Conservation (phyloP, 257 asterid genomes). For the Penstemon davidsonii region DNA sequence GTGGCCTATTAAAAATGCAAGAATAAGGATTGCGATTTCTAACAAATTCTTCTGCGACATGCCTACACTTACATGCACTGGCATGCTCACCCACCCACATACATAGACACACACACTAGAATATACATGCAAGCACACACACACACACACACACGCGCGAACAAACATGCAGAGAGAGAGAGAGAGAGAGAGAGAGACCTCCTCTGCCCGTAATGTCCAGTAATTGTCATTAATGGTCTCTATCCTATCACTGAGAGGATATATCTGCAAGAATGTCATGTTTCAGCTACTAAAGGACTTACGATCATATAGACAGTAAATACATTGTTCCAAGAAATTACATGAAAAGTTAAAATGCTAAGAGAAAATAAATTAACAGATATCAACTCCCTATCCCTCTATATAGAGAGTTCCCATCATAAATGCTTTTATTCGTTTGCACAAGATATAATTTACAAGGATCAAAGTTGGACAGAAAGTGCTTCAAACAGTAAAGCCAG, state of each 20-base stretch:
- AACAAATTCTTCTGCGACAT: neutral
- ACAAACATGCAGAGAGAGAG: neutral
- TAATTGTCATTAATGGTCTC: conserved; percentile 59
- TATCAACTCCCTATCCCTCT: too few species aligned
- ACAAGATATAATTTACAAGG: too few species aligned
- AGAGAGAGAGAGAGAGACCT: conserved; percentile 43
- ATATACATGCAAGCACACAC: neutral
- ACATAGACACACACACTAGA: too few species aligned
- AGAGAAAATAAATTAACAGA: too few species aligned
- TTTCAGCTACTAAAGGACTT: conserved; percentile 13
- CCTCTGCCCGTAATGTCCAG: conserved; percentile 65
- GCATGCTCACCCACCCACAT: neutral
- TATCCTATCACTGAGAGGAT: conserved; percentile 54
- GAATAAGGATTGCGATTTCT: neutral
- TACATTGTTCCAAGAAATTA: conserved; percentile 15
- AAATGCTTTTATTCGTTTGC: too few species aligned
- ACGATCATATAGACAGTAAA: conserved; percentile 1
- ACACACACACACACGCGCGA: conserved; percentile 3
- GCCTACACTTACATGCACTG: neutral
- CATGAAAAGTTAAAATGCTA: neutral
- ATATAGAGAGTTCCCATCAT: too few species aligned
- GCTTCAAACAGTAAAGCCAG: neutral
- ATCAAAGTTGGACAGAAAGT: too few species aligned
- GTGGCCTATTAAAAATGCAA: conserved; percentile 4
- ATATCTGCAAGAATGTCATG: conserved; percentile 49